Evolutionary conservation across 2,329 filamentous ascomycete genomes (phyloP), one percentile per base, ranked within the genome.

Genomic region (Juglanconis juglandina): DNA sequence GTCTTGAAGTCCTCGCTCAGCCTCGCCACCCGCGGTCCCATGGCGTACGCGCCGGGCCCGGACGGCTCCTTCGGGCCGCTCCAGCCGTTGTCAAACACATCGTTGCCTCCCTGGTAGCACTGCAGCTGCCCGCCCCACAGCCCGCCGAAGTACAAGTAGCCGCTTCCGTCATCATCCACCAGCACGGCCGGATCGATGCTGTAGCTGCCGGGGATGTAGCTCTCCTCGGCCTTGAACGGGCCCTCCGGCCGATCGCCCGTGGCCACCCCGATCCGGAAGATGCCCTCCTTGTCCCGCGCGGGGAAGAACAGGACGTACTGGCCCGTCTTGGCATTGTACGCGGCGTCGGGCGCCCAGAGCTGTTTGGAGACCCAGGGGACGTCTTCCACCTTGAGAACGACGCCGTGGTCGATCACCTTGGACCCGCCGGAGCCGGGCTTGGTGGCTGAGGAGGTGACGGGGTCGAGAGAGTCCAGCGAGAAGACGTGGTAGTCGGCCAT

Each of bases 401-500:
- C 79, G 68, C 89, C 89, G 75, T 92, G 89, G 76, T 92, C 90
- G 24, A 81, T 87, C 2, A 92, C 87, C 17, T 79, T 77, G 62
- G 54, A 34, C 4, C n/a, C 33, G 13, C 34, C 11, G 34, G 46
- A 41, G 34, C 34, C n/a, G 35, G 24, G 24, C 33, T 49, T 42
- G 13, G 55, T 37, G 34, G n/a, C 39, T n/a, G 48, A 24, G 13
- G 3, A 34, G 32, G 80, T 81, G 32, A 85, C 76, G 1, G 80
- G 77, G 58, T 84, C 81, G 60, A 84, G 74, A 34, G 76, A 77
- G 10, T 72, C 67, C 33, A 75, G 76, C 65, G 83, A 87, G 74
- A 92, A 87, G 71, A 93, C 90, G 73, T 92, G 89, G 80, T 93
- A 93, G 77, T 93, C 90, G 59, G 77, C 81, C 90, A 92, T 93